Base-by-base conservation (phyloP, 176 grass and related monocot species). In the Saccharum officinarum region DNA sequence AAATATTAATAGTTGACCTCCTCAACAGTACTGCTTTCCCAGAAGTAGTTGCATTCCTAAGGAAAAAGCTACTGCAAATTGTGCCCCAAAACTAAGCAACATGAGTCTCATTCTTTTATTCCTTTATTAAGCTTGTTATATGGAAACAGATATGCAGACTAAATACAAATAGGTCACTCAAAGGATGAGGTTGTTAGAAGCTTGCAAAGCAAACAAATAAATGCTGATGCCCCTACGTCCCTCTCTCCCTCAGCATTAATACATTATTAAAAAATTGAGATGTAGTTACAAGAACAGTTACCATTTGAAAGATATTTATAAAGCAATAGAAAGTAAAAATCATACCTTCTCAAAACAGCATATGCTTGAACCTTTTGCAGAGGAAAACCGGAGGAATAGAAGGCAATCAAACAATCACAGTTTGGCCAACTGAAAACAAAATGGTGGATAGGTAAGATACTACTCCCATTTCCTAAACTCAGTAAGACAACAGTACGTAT, bases 381-480 rank as follows among this genome's bases (percentile, higher is more conserved):
- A 61, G 97, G 97, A 89, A 91, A 98, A 81, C 97, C 93, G 82
- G 97, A 89, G 11, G 97, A 98, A 86, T 93, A 92, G 86, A 98
- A 98, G 31, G 97, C 97, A 89, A 98, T 92, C 86, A 98, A 90
- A 82, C 97, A 98, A 81, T 98, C 93, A 82, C 93, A 98, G 46
- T 89, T 91, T 90, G 97, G 97, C 97, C 97, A 98, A 70, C 97
- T 98, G 97, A 59, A 91, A 92, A 79, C 85, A 73, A 84, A 86
- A 69, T 45, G 59, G 28, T 67, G 50, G 57, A 45, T 22, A 79
- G 71, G 65, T 86, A 46, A 73, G 37, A 92, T 68, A 10, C 22
- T 65, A 61, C 41, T 78, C 62, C 0, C 47, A 65, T 36, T 36
- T 74, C 62, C 1, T 68, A 65, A 86, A 82, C 65, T 82, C 64